A percentile compares a stretch with the other conserved stretches of the same genome.
These are phyloP conservation scores for Rhizoclosmatium sp. DNA, from an alignment of 192 early-diverging fungal genomes.

Conservation along the genomic window DNA sequence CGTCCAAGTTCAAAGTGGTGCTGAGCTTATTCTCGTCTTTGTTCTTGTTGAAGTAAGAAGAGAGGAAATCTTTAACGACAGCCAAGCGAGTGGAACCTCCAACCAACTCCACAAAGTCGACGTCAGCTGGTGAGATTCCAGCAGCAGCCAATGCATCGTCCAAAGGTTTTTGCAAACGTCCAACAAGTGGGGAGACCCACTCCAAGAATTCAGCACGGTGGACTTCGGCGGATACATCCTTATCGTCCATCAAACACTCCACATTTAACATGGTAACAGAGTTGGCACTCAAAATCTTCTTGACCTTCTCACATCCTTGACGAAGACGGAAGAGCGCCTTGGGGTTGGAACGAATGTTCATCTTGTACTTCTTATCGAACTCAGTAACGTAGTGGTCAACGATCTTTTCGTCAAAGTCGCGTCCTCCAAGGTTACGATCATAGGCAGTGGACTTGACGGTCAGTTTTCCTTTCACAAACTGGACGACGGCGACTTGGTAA, in stretches of 20 bases:
- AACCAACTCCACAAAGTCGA: constrained; percentile 94
- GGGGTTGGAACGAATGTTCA: constrained; percentile 86
- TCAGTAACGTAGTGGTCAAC: constrained; percentile 84
- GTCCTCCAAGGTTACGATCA: constrained; percentile 94
- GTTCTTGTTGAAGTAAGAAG: constrained; percentile 83
- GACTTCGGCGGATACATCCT: constrained; percentile 88
- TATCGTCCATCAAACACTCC: constrained; percentile 96
- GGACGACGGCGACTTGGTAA: constrained; percentile 85
- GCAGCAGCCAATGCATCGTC: constrained; percentile 79
- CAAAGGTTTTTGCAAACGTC: constrained; percentile 76
- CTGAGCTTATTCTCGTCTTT: constrained; percentile 67
- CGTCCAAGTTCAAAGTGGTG: constrained; percentile 96
- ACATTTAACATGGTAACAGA: constrained; percentile 88
- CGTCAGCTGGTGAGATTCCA: constrained; percentile 77
- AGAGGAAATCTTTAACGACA: constrained; percentile 87
- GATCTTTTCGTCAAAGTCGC: constrained; percentile 93
- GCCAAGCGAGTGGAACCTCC: constrained; percentile 96
- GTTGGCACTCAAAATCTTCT: constrained; percentile 97
- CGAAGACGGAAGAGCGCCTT: constrained; percentile 92
- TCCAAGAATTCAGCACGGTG: constrained; percentile 86
- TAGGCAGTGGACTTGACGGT: constrained; percentile 89
- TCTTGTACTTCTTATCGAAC: constrained; percentile 95
- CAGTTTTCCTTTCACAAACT: constrained; percentile 96
- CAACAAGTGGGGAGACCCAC: constrained; percentile 75
- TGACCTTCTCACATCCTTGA: constrained; percentile 90